Evolutionary conservation across 306 rosid genomes (phyloP), one percentile per base, ranked within the genome.

Genomic region (Cicer pinnatifidum): DNA sequence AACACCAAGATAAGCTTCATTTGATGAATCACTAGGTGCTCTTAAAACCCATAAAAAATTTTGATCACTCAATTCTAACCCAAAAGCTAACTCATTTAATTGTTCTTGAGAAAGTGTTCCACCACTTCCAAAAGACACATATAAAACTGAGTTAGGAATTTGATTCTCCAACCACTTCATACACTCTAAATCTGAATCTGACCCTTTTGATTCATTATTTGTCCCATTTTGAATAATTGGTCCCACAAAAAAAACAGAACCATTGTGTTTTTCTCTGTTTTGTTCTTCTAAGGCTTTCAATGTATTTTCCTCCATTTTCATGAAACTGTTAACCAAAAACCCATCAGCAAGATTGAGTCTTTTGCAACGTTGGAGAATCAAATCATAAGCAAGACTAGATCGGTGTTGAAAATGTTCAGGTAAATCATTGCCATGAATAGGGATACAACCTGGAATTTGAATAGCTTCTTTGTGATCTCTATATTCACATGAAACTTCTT

Each of bases 71-170:
- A 72, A 12, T 19, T 82, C 82, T 35, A 82, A 72, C 2, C 85
- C 85, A 1, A 67, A 67, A 7, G 80, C 85, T 11, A 82, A n/a
- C 71, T 77, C 82, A 13, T 72, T 67, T 0, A 82, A 0, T 6
- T 82, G 85, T 7, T 77, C 48, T 16, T 67, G 47, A 35, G 57
- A 33, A 1, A 82, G 72, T 9, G 82, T 58, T 9, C 79, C 78
- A 51, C 61, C 75, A 50, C 82, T 82, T 67, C 85, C 85, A 52
- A 82, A 77, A 0, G 82, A 82, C 52, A 77, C 82, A 43, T 72
- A 82, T 9, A 82, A 51, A 58, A 77, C 80, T 11, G 80, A 82
- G 0, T 74, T 63, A 0, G 41, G 61, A 7, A 13, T 43, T 16
- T 82, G 79, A 0, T 59, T 72, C 11, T 67, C 67, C 62, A 82